Evolutionary conservation across 1,284 basidiomycete species (phyloP), one percentile per base, ranked within the genome.

Genomic region (Moesziomyces sp.): DNA sequence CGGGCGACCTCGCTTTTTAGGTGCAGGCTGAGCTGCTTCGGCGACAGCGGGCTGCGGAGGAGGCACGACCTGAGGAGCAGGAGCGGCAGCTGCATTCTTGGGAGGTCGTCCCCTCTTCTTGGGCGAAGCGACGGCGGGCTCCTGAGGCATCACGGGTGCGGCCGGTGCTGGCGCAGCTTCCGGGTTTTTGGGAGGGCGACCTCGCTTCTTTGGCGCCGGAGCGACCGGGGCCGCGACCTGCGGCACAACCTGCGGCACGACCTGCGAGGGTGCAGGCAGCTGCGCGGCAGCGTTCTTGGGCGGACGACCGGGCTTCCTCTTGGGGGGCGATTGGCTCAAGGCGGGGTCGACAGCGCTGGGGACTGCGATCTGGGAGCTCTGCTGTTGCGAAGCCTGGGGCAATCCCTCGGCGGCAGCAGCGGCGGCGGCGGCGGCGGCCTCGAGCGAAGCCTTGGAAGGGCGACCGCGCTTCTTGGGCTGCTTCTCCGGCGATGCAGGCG

Each of bases 401-500:
- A n/a, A 5, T 34, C 30, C 30, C 13, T 34, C 10, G 13, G 55
- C 54, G 5, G 58, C 10, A 18, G 43, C 43, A 11, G 42, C 21
- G 21, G 21, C 21, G 21, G 21, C 21, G 21, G 43, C 57, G 35
- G 58, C 51, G 5, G 46, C 46, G 8, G 51, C 58, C 23, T 53
- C 58, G 43, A 54, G 52, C 34, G 46, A 53, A 34, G 52, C 49
- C 46, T 69, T 69, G 11, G 66, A 69, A 10, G 66, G 66, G 40
- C 66, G 66, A 26, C 65, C 70, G 63, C 64, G 50, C 57, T 69
- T 74, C 57, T 67, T 73, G 51, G 62, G 23, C n/a, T 53, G 52
- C 14, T 54, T 48, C 18, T 66, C 52, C 11, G 58, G 30, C 21
- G 52, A 8, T 9, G 48, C 5, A 14, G 43, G 44, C 8, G 67